Evolutionary conservation across 768 basidiomycete genomes (phyloP).

Genomic region (Boletus subparvulus): DNA sequence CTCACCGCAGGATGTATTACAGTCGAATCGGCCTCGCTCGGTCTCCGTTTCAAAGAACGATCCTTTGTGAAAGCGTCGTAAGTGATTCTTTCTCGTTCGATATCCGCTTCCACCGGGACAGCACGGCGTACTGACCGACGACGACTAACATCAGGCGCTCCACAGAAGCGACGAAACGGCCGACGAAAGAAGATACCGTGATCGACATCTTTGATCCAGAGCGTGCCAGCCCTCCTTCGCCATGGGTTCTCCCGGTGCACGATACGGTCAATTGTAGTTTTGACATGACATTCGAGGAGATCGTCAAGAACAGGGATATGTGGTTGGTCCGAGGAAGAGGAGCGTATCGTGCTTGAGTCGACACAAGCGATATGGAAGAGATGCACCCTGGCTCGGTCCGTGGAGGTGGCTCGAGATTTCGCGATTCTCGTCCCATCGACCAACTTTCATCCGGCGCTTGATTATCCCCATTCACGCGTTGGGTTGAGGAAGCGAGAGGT

Average conservation of each 20-base stretch:
- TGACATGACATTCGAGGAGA: background rate
- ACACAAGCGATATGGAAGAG: background rate
- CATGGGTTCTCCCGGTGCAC: background rate
- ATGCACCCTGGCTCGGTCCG: background rate
- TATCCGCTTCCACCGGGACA: background rate
- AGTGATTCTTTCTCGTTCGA: background rate
- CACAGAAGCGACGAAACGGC: background rate
- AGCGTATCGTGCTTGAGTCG: conserved; percentile 12
- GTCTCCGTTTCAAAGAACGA: background rate
- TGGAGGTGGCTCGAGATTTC: background rate
- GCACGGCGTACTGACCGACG: background rate
- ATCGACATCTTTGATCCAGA: background rate
- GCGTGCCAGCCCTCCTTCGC: background rate
- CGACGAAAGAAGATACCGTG: background rate
- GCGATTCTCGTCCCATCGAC: conserved; percentile 15
- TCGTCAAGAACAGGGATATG: background rate
- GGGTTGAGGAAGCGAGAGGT: background rate
- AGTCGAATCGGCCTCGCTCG: background rate
- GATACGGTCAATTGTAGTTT: background rate
- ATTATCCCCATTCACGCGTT: background rate
- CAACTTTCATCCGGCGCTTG: conserved; percentile 14
- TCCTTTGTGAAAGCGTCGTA: conserved; percentile 1
- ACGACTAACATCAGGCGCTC: too few species aligned
- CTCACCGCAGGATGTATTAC: background rate
- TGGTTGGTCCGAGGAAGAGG: conserved; percentile 15